A percentile compares a stretch with the other conserved stretches of the same genome.
These are phyloP conservation scores for Sporothrix curviconia DNA, from an alignment of 2,329 filamentous ascomycete species.

Conservation along the genomic window DNA sequence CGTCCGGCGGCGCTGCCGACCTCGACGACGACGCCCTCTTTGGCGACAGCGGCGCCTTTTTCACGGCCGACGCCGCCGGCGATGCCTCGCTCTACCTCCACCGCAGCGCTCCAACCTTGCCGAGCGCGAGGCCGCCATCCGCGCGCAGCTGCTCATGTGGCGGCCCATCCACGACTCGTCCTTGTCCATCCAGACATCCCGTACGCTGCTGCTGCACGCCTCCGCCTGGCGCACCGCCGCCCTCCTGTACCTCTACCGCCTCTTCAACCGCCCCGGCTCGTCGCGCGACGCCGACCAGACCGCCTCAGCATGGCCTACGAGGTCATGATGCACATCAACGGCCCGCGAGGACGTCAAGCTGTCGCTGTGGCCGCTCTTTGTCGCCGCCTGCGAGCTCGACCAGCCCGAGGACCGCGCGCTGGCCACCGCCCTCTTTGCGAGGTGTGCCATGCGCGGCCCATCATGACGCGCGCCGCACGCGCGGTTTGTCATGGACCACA, in stretches of 20 bases:
- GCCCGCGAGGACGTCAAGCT: conserved; percentile 18
- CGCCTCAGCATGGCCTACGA: conserved; percentile 18
- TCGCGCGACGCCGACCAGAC: conserved; percentile 10
- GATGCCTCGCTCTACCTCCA: conserved; percentile 1
- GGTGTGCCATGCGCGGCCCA: conserved; percentile 15
- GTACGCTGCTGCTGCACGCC: conserved; percentile 16
- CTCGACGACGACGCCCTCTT: not conserved
- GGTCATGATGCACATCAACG: conserved; percentile 18
- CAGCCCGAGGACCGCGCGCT: conserved; percentile 16
- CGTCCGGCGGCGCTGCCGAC: not conserved
- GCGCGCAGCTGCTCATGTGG: conserved; percentile 16
- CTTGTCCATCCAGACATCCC: conserved; percentile 13
- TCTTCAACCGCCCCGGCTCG: conserved; percentile 16
- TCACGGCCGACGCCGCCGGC: conserved; percentile 1
- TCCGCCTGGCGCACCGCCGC: conserved; percentile 17
- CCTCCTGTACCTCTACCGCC: conserved; percentile 15
- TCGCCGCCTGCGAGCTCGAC: conserved; percentile 17
- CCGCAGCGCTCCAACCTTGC: conserved; percentile 9
- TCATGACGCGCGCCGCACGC: conserved; percentile 14
- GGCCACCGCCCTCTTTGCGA: conserved; percentile 12
- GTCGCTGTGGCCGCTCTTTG: conserved; percentile 18
- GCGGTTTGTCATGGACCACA: conserved; percentile 14
- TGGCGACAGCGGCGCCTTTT: not conserved
- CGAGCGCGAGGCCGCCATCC: conserved; percentile 12
- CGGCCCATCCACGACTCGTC: conserved; percentile 15